Base-by-base conservation (phyloP, 2,329 filamentous ascomycete species). In the Diaporthe longicolla region DNA sequence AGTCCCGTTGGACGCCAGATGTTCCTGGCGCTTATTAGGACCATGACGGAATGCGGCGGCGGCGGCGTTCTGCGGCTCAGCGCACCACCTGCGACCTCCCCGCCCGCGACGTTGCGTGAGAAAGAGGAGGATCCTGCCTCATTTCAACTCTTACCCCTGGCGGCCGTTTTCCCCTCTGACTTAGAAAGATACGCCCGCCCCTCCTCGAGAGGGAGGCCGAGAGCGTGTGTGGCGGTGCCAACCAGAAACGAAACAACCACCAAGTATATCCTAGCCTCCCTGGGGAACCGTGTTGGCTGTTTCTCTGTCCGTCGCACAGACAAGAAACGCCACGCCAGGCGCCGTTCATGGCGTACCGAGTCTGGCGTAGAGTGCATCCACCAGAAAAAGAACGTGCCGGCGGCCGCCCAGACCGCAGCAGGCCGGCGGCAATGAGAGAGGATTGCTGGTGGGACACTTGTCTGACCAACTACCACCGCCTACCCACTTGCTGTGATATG, bases 281-380 rank as follows among this genome's bases (percentile, higher is more conserved):
- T 9, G 3, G 7, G 21, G 45, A 66, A 24, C 43, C 29, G 19
- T 48, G 26, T 19, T n/a, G 21, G 24, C 1, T 19, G 40, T 43
- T 19, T n/a, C 9, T 50, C 1, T 19, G 40, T 43, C 29, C 10
- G 43, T 48, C 61, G 61, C 61, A 66, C 61, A 66, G 61, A 66
- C 61, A 24, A n/a, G 29, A 50, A 50, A 32, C 61, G 43, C 40
- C 59, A 48, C 24, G 59, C 21, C 37, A 40, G 21, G 59, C 15
- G 17, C 40, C 57, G 37, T 15, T 35, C 43, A 32, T 15, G 15
- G 24, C 37, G 40, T 21, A 29, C 59, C 37, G 26, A 50, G 61
- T 66, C 43, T 66, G 61, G 61, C 43, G 43, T 24, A 66, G 59
- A 65, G 40, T 63, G 59, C 40, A 3, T 6, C 40, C 29, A 13